Conservation (phyloP, 2,329 filamentous ascomycete genomes). For the Sporothrix sp. region DNA sequence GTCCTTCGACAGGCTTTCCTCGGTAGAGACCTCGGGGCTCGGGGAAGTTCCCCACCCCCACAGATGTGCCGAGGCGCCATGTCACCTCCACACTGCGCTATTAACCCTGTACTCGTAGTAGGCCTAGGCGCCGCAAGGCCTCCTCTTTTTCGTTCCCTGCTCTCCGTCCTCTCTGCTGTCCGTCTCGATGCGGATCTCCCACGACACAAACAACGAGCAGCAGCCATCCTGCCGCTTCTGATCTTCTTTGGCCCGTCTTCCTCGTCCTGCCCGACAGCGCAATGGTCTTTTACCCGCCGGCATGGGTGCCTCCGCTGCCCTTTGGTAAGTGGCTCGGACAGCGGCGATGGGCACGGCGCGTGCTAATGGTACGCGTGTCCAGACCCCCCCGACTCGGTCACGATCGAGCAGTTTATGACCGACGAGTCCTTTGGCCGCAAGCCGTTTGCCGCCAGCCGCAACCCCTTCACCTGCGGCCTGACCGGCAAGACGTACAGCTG, state of each 20-base stretch:
- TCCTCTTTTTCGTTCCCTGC: neutral
- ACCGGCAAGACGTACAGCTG: slow-evolving; percentile 18
- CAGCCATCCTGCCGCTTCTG: no score
- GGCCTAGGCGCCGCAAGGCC: no score
- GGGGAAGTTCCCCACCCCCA: neutral
- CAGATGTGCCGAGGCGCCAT: slow-evolving; percentile 5
- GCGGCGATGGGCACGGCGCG: no score
- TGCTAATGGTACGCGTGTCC: neutral
- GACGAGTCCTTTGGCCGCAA: slow-evolving; percentile 60
- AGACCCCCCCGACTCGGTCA: slow-evolving; percentile 62
- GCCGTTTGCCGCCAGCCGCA: slow-evolving; percentile 47
- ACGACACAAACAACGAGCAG: no score
- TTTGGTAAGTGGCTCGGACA: no score
- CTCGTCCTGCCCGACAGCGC: neutral
- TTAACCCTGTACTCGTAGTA: no score
- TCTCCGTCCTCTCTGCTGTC: no score
- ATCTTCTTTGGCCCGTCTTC: neutral
- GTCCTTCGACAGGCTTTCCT: no score
- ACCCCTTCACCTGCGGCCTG: slow-evolving; percentile 22
- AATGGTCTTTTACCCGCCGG: slow-evolving; percentile 52
- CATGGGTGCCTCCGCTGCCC: slow-evolving; percentile 52
- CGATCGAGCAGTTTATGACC: slow-evolving; percentile 68
- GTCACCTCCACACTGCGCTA: neutral
- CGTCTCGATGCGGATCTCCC: no score
- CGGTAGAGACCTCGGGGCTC: no score